phyloP scores from a whole-genome alignment of 202 grass and related monocot genomes.

The Setaria italica region DNA sequence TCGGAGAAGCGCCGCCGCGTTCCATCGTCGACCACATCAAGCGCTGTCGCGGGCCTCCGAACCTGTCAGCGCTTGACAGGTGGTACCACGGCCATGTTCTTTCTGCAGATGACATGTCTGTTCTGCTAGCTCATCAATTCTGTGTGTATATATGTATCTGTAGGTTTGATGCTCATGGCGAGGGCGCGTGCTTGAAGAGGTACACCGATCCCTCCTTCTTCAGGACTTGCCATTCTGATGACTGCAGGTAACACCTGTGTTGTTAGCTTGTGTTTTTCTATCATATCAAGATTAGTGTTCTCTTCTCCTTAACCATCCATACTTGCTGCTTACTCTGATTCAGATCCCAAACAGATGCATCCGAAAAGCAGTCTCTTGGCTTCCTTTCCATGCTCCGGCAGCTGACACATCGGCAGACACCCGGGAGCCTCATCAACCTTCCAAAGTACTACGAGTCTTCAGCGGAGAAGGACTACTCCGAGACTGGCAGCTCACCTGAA shows the following conservation, averaged over 20 bases:
- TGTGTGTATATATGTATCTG: no score
- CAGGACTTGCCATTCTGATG: not conserved
- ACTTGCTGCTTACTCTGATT: not conserved
- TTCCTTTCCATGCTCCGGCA: slow-evolving; percentile 37
- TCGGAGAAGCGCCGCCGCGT: slow-evolving; percentile 51
- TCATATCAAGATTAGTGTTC: not conserved
- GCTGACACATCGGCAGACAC: slow-evolving; percentile 48
- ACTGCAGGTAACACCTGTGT: slow-evolving; percentile 43
- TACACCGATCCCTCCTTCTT: slow-evolving; percentile 71
- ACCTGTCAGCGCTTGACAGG: slow-evolving; percentile 74
- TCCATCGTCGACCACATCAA: slow-evolving; percentile 51
- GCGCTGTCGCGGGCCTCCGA: slow-evolving; percentile 60
- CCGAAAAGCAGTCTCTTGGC: slow-evolving; percentile 24
- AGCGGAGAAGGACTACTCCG: no score
- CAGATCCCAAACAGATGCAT: slow-evolving; percentile 44
- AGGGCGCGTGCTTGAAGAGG: slow-evolving; percentile 76
- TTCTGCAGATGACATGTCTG: not conserved
- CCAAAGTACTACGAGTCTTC: no score
- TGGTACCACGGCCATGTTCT: slow-evolving; percentile 3
- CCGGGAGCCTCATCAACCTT: no score
- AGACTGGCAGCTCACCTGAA: no score
- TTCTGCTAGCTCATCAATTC: no score
- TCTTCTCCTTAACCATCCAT: not conserved
- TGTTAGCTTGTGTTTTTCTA: no score
- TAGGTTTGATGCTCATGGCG: slow-evolving; percentile 67